Evolutionary conservation across 352 stramenopile species (phyloP).

Genomic region (Phytophthora citricola): DNA sequence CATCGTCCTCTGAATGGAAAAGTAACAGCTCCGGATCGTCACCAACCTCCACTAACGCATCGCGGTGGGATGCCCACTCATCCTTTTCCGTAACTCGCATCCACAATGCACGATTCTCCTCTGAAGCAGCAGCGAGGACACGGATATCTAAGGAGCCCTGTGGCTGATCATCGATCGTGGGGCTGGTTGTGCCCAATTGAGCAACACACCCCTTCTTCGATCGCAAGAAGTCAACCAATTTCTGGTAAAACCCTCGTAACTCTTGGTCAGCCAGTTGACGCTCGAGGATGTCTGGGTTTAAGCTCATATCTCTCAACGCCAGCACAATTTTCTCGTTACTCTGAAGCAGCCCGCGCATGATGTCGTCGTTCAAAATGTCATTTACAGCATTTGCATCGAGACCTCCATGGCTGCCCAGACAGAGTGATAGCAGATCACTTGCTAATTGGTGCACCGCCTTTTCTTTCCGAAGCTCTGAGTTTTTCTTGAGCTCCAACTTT

Average conservation of each 20-base stretch:
- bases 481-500: slow-evolving; percentile 46
- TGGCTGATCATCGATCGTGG: background rate
- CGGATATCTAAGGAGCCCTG: slow-evolving; percentile 45
- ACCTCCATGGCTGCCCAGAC: slow-evolving; percentile 38
- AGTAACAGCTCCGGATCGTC: slow-evolving; percentile 75
- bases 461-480: slow-evolving; percentile 28
- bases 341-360: slow-evolving; percentile 48
- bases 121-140: slow-evolving; percentile 34
- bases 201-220: slow-evolving; percentile 21
- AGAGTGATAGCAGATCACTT: slow-evolving; percentile 52
- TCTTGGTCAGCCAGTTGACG: slow-evolving; percentile 51
- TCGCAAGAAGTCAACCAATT: slow-evolving; percentile 50
- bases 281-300: slow-evolving; percentile 59
- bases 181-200: background rate
- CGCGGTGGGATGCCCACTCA: slow-evolving; percentile 41
- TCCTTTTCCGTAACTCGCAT: slow-evolving; percentile 27
- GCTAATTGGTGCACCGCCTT: slow-evolving; percentile 35
- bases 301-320: slow-evolving; percentile 72
- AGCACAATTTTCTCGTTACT: slow-evolving; percentile 54
- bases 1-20: slow-evolving; percentile 65
- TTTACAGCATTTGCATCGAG: slow-evolving; percentile 53
- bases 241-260: slow-evolving; percentile 65
- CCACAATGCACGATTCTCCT: slow-evolving; percentile 32
- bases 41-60: slow-evolving; percentile 62
- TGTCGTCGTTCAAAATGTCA: slow-evolving; percentile 52